Evolutionary conservation across 1,284 basidiomycete species (phyloP).

Genomic region (Coniferiporia sulphurascens): DNA sequence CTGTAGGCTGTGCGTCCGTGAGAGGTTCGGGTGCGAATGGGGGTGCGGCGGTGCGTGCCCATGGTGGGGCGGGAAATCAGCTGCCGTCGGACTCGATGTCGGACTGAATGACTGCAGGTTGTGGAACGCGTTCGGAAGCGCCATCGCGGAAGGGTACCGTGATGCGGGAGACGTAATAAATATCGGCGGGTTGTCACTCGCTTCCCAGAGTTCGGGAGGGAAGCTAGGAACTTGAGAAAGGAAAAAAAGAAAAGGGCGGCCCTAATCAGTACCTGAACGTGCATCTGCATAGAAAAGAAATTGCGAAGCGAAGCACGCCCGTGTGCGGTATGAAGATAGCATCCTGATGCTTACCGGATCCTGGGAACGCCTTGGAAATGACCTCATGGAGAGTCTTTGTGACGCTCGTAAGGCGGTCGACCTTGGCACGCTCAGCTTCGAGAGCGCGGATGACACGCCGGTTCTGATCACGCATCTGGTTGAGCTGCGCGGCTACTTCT

Average conservation of each 20-base stretch:
- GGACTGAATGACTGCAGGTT: conserved; percentile 46
- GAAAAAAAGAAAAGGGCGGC: background rate
- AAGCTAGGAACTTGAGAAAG: conserved; percentile 50
- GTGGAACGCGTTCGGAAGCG: conserved; percentile 27
- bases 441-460: conserved; percentile 49
- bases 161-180: conserved; percentile 61
- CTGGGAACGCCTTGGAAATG: conserved; percentile 47
- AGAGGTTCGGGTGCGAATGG: conserved; percentile 31
- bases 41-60: conserved; percentile 26
- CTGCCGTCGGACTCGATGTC: conserved; percentile 56
- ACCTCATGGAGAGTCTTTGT: conserved; percentile 53
- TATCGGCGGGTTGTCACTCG: conserved; percentile 55
- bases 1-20: conserved; percentile 56
- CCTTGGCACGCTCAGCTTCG: conserved; percentile 44
- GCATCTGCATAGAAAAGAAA: too few species aligned
- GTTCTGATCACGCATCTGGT: conserved; percentile 66
- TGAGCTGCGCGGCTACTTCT: conserved; percentile 67
- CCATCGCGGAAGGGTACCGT: conserved; percentile 25
- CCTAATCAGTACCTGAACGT: background rate
- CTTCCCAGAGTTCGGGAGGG: conserved; percentile 56
- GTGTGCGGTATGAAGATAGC: too few species aligned
- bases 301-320: too few species aligned
- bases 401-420: conserved; percentile 33
- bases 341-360: conserved; percentile 30
- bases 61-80: conserved; percentile 35